Evolutionary conservation across 2,329 filamentous ascomycete genomes (phyloP).

Genomic region (Colletotrichum paranaense): DNA sequence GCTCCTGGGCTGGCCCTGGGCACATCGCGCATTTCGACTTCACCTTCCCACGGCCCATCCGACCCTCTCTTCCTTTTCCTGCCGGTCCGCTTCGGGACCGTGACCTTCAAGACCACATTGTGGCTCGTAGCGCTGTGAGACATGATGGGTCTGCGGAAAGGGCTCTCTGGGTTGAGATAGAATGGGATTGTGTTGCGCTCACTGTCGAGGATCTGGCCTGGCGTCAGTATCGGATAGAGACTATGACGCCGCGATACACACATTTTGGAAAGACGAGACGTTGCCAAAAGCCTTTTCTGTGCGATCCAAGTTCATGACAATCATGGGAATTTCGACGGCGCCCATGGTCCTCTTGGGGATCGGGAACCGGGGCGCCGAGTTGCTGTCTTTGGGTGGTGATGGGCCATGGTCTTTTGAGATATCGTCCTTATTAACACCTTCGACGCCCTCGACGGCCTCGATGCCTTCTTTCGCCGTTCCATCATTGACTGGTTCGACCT

Average conservation of each 20-base stretch:
- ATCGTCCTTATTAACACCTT: too few relatives aligned
- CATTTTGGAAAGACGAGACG: constrained; percentile 51
- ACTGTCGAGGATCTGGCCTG: constrained; percentile 57
- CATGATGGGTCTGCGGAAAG: constrained; percentile 79
- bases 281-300: constrained; percentile 55
- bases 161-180: constrained; percentile 84
- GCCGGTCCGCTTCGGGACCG: constrained; percentile 87
- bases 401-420: neutral
- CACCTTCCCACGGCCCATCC: constrained; percentile 70
- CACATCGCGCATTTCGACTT: constrained; percentile 46
- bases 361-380: constrained; percentile 41
- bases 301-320: constrained; percentile 56
- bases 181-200: constrained; percentile 69
- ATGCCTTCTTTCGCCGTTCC: neutral
- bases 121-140: constrained; percentile 82
- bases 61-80: constrained; percentile 87
- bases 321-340: constrained; percentile 56
- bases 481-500: constrained; percentile 2
- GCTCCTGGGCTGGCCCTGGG: constrained; percentile 10
- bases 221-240: neutral
- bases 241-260: constrained; percentile 38
- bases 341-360: constrained; percentile 49
- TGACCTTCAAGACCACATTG: constrained; percentile 88
- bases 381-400: neutral
- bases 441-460: too few relatives aligned